Base-by-base conservation (phyloP, 179 eudicot species). In the Silene vulgaris region DNA sequence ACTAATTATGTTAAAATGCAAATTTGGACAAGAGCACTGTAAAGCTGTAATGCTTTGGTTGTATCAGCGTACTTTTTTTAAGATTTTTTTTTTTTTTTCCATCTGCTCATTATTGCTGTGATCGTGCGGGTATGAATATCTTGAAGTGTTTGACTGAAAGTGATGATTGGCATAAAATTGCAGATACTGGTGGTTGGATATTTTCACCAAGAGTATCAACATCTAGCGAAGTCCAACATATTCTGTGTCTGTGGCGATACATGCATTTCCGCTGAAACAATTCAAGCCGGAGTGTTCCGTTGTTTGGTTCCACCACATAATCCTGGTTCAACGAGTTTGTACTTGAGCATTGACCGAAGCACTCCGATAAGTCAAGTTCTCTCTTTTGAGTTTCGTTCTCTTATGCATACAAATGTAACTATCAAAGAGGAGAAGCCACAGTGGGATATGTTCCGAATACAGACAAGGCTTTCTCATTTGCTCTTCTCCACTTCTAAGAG, bases 211-310 rank as follows among this genome's bases (percentile, higher is more conserved):
- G 90, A 79, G 26, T 80, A 85, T 73, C 82, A 70, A 67, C 86
- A 81, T 71, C 56, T 82, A 43, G 83, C 84, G 52, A 86, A 82
- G 45, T 86, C 91, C 59, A 75, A 77, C 40, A 23, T 93, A 43
- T 87, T 76, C 76, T 85, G 90, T 76, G 83, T 89, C 19, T 93
- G 89, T 72, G 98, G 94, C 74, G 94, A 89, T 82, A 80, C 79
- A 23, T 76, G 86, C 76, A 40, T 80, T 75, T 84, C 88, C 72
- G 92, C 84, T 67, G 95, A 90, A 78, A 75, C 77, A 40, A 76
- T 90, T 70, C 99, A 92, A 84, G 76, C 79, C 69, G 99, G 99
- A 45, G 98, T 94, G 19, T 88, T 86, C 75, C 91, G 97, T 66
- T 89, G 92, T 86, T 73, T 86, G 76, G 79, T 95, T 78, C 81